Conservation (phyloP, 495 filamentous ascomycete genomes). For the Copromyces sp. region DNA sequence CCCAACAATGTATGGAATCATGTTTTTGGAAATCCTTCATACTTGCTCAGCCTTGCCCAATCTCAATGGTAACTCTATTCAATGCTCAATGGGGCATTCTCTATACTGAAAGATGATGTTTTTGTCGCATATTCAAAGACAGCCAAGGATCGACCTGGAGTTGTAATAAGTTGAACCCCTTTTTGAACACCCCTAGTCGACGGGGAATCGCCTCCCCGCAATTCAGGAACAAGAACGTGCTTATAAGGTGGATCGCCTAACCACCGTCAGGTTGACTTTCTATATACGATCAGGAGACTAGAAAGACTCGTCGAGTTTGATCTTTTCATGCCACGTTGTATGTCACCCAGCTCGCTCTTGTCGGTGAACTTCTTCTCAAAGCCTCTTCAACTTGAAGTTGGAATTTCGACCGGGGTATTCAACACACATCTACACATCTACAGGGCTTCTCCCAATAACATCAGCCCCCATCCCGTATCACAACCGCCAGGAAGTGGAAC, state of each 20-base stretch:
- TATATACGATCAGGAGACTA: not conserved
- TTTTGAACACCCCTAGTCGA: not conserved
- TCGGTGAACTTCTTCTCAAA: not conserved
- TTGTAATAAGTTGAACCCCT: not conserved
- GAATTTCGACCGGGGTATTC: not conserved
- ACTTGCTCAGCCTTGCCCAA: not conserved
- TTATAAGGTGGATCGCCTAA: not conserved
- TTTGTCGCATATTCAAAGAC: not conserved
- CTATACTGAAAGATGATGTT: not conserved
- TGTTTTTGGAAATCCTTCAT: not conserved
- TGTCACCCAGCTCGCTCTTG: not conserved
- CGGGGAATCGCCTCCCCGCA: not conserved
- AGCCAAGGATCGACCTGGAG: not conserved
- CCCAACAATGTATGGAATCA: not conserved
- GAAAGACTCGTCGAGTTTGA: not conserved
- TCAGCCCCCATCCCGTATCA: constrained; percentile 16
- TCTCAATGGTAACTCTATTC: not conserved
- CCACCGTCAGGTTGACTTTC: not conserved
- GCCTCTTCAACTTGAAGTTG: not conserved
- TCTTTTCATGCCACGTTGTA: not conserved
- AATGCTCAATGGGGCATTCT: not conserved
- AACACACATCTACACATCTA: not conserved
- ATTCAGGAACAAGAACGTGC: not conserved
- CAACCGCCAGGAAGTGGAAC: constrained; percentile 2
- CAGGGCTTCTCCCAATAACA: constrained; percentile 14